These are phyloP conservation scores for Borovskyia barvae DNA, from an alignment of 208 protist species.

Conservation along the genomic window DNA sequence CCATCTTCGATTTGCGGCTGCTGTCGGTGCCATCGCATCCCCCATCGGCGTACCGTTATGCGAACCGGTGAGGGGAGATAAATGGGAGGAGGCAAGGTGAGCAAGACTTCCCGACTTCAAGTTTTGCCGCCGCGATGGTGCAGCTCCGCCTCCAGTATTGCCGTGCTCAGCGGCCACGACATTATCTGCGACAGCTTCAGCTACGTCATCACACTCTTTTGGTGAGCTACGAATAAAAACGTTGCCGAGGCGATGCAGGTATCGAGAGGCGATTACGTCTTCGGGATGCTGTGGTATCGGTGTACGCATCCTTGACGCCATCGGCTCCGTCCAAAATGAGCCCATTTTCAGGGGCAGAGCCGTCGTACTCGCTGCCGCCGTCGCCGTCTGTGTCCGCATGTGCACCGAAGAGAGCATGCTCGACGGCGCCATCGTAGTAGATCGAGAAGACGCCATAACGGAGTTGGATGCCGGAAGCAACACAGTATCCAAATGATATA, in stretches of 20 bases:
- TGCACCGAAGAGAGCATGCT: background rate
- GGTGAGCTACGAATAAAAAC: constrained; percentile 9
- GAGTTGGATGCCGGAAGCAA: background rate
- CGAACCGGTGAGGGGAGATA: no score
- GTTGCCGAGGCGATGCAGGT: constrained; percentile 26
- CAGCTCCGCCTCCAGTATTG: no score
- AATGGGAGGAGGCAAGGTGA: no score
- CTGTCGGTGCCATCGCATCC: background rate
- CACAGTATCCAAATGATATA: no score
- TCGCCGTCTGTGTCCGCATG: background rate
- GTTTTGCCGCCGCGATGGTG: no score
- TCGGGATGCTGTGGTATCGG: constrained; percentile 6
- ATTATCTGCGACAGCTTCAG: no score
- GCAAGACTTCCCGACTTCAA: no score
- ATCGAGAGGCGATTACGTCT: constrained; percentile 16
- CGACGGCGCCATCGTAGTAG: background rate
- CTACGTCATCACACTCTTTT: no score
- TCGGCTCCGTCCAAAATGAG: background rate
- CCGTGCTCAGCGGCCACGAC: no score
- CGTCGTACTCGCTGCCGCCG: no score
- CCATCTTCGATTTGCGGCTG: background rate
- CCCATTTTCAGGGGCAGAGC: background rate
- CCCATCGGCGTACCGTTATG: no score
- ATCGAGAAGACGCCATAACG: background rate
- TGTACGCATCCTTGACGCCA: background rate